Percentiles rank a stretch among this genome's conserved stretches.
These are phyloP conservation scores for Penicillium sp. DNA, from an alignment of 2,329 filamentous ascomycete genomes.

Conservation along the genomic window DNA sequence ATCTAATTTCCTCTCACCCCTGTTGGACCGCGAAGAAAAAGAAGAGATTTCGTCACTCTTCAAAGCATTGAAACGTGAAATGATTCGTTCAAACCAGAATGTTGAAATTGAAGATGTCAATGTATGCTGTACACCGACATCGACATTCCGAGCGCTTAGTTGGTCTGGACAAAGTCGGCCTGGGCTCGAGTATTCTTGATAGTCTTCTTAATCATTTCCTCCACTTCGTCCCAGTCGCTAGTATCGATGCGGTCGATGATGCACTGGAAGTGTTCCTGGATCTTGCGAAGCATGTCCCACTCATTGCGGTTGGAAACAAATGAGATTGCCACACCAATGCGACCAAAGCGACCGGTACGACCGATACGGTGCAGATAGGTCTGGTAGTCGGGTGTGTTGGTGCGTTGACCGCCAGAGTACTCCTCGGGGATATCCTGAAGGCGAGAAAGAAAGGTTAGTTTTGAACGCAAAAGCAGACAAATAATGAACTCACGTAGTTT, in stretches of 20 bases:
- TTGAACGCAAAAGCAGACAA: neutral
- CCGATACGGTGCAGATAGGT: constrained; percentile 98
- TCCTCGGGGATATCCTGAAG: constrained; percentile 64
- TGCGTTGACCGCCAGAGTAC: constrained; percentile 54
- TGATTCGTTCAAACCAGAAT: neutral
- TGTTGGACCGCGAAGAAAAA: constrained; percentile 12
- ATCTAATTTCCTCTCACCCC: constrained; percentile 29
- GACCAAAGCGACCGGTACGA: constrained; percentile 92
- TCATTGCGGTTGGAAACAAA: constrained; percentile 86
- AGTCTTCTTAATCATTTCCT: constrained; percentile 74
- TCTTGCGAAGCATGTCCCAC: constrained; percentile 74
- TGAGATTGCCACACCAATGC: constrained; percentile 91
- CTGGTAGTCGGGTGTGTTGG: constrained; percentile 77
- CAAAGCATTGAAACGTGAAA: constrained; percentile 18
- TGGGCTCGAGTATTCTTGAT: constrained; percentile 60
- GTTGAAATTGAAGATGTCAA: neutral
- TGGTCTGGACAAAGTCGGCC: constrained; percentile 31
- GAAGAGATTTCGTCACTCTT: constrained; percentile 31
- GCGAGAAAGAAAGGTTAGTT: constrained; percentile 7
- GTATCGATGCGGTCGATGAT: constrained; percentile 78
- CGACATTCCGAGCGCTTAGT: neutral
- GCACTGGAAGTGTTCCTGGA: constrained; percentile 75
- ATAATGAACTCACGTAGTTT: constrained; percentile 68
- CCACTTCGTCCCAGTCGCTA: constrained; percentile 86
- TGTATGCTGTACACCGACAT: neutral